Evolutionary conservation across 768 basidiomycete species (phyloP), one percentile per base, ranked within the genome.

Genomic region (Postia placenta): DNA sequence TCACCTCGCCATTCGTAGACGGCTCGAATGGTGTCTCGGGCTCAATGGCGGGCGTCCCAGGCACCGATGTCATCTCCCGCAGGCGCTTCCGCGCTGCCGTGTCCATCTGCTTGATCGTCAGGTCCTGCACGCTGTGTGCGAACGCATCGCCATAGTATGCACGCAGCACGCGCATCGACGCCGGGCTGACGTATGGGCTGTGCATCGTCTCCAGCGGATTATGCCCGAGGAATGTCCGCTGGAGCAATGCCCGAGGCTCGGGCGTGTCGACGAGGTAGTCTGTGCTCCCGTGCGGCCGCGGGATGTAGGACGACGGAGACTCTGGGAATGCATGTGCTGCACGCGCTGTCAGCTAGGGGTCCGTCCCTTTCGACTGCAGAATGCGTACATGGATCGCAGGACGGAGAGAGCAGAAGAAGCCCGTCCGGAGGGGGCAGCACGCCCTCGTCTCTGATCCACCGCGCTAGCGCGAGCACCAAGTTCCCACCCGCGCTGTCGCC

Each of bases 401-500:
- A 67, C 0, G 66, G 68, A 4, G 76, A 78, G 14, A 78, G 66
- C 5, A 78, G 60, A 3, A 78, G 60, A 19, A 79, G 60, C 1
- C 72, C 76, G 47, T 74, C 64, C 0, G 76, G 76, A 30, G 65
- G 61, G 5, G 72, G 73, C 0, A 79, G 59, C 12, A 67, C 55
- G 7, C 67, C 69, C 56, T 79, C 74, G 48, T 78, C 76, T 24
- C 76, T 64, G n/a, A 79, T 62, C 76, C 76, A 79, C 35, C 76
- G 70, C 5, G 75, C 66, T 2, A 78, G 67, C 11, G 75, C 71
- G 7, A 79, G 68, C 1, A 73, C 75, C 1, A 79, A 66, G 51
- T 78, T 78, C 5, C 78, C 77, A 11, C 78, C 78, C 0, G 78
- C 74, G 51, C 74, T 75, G 51, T 78, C 78, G n/a, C 76, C 78